Percentiles rank a stretch among this genome's conserved stretches.
phyloP scores from a whole-genome alignment of 2,329 filamentous ascomycete species.

The Lasiodiplodia citricola region DNA sequence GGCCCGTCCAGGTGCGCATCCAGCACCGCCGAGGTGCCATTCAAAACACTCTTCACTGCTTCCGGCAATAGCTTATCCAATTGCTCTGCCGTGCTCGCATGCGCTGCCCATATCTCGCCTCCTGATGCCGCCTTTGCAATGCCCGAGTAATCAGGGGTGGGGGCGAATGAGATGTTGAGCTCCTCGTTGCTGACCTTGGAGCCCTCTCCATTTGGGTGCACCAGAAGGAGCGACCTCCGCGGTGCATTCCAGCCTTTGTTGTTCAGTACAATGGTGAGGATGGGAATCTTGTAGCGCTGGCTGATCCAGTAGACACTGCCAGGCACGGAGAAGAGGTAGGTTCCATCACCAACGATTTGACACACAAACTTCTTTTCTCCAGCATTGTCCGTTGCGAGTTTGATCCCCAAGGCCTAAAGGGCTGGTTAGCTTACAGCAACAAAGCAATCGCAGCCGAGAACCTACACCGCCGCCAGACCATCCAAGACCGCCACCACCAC shows the following conservation, averaged over 20 bases:
- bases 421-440: background rate
- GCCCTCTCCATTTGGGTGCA: constrained; percentile 68
- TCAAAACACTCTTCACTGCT: constrained; percentile 64
- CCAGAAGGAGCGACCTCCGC: constrained; percentile 63
- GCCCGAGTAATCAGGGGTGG: constrained; percentile 69
- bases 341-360: constrained; percentile 69
- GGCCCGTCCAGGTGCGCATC: constrained; percentile 65
- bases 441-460: constrained; percentile 28
- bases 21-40: constrained; percentile 64
- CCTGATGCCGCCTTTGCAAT: constrained; percentile 71
- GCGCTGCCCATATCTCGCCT: constrained; percentile 64
- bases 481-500: constrained; percentile 78
- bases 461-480: constrained; percentile 72
- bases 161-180: constrained; percentile 69
- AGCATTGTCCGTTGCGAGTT: constrained; percentile 66
- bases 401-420: constrained; percentile 68
- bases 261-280: constrained; percentile 71
- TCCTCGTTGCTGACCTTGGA: constrained; percentile 67
- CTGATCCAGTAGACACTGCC: constrained; percentile 73
- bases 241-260: constrained; percentile 76
- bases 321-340: constrained; percentile 69
- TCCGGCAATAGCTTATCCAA: constrained; percentile 60
- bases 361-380: constrained; percentile 47
- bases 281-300: constrained; percentile 67
- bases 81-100: constrained; percentile 62